Evolutionary conservation across 208 protist species (phyloP).

Genomic region (Plasmodiophora brassicae): DNA sequence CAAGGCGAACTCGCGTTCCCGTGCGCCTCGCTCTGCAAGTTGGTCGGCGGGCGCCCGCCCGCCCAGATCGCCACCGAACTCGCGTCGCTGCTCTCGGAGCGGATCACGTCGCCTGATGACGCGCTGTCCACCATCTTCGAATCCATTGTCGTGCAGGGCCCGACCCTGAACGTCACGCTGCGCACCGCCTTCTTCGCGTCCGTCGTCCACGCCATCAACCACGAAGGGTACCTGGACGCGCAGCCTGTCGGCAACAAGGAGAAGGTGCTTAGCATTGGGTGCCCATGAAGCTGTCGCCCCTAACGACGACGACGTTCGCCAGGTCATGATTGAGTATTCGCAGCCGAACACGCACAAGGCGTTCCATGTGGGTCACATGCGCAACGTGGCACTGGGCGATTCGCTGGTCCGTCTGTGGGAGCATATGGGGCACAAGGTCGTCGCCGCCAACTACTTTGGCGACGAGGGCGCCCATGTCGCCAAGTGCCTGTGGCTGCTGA

Average conservation of each 20-base stretch:
- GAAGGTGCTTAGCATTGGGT: too few species aligned
- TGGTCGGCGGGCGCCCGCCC: background rate
- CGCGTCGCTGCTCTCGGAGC: background rate
- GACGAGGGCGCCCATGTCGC: conserved; percentile 49
- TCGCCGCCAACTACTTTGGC: conserved; percentile 48
- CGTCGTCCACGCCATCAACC: conserved; percentile 1
- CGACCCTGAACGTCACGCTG: background rate
- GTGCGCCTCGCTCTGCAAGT: conserved; percentile 4
- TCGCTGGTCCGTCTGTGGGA: conserved; percentile 36
- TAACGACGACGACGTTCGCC: too few species aligned
- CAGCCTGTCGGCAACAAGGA: too few species aligned
- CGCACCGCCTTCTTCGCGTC: background rate
- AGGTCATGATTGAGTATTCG: conserved; percentile 50
- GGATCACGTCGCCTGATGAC: background rate
- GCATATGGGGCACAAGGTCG: conserved; percentile 41
- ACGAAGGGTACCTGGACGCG: too few species aligned
- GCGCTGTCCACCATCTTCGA: background rate
- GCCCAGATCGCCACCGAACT: too few species aligned
- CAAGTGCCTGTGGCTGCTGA: conserved; percentile 50
- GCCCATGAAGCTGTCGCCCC: too few species aligned
- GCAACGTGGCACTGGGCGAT: conserved; percentile 45
- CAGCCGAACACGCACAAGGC: conserved; percentile 51
- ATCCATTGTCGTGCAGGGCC: background rate
- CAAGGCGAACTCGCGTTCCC: background rate
- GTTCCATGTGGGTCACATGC: conserved; percentile 50